Base-by-base conservation (phyloP, 495 filamentous ascomycete species). In the Parmelia sp. region DNA sequence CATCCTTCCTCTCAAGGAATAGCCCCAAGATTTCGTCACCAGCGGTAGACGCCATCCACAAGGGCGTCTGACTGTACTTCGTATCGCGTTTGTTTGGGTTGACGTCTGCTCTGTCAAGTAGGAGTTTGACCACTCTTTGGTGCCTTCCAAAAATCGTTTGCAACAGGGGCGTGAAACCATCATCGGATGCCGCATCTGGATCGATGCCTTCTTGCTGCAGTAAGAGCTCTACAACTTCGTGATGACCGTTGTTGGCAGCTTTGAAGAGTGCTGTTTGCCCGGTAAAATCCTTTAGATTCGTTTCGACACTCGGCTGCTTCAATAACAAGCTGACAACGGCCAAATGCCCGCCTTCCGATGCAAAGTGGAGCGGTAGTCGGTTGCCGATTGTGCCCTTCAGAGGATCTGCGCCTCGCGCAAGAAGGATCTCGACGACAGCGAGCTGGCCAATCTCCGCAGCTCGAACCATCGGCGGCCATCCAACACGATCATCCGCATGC, bases 191-290 rank as follows among this genome's bases (percentile, higher is more conserved):
- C 25, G 60, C 40, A 39, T 67, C 57, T 3, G 60, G 31, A 15
- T 63, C 65, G 8, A 63, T 55, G 11, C 31, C 39, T n/a, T 63
- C 35, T 15, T 58, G 60, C 14, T 57, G 37, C 7, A 67, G 31
- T 3, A 67, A 59, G 17, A 58, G 35, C 44, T 63, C 23, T 12
- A 67, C 56, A 31, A 64, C 25, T 23, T 27, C 40, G 37, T 63
- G 25, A 33, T 63, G 36, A 4, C 40, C 60, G 8, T 51, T 45
- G 40, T 58, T 25, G 55, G 47, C 44, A 21, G 60, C 65, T 25
- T 58, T 63, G 61, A 63, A 67, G 19, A 67, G 31, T 14, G 65
- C 40, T 1, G 65, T 63, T n/a, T 60, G 47, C 15, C 61, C 53
- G 4, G 39, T 33, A 21, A 33, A 35, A 25, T 67, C 65, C 9